A percentile compares a stretch with the other conserved stretches of the same genome.
phyloP scores from a whole-genome alignment of 148 eudicot species.

The Mesembryanthemum crystallinum region DNA sequence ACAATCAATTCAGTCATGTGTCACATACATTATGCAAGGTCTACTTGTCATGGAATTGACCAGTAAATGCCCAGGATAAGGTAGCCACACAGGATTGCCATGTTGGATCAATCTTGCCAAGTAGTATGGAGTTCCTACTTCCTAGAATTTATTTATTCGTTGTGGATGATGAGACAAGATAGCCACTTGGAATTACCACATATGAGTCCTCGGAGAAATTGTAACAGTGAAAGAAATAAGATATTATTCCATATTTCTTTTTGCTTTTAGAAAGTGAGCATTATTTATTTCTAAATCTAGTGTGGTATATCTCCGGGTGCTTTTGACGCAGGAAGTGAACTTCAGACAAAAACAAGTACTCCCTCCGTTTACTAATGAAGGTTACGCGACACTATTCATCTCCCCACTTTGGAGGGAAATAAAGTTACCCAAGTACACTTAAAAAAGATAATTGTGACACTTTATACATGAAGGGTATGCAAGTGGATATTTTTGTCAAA shows the following conservation, averaged over 20 bases:
- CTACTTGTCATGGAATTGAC: neutral
- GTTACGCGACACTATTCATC: no score
- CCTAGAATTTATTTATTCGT: neutral
- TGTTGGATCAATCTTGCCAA: neutral
- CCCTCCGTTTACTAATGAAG: no score
- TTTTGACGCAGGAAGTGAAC: slow-evolving; percentile 3
- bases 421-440: no score
- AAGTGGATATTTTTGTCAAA: no score
- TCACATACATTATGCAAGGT: neutral
- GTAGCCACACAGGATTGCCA: neutral
- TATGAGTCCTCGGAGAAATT: neutral
- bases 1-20: neutral
- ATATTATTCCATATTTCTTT: neutral
- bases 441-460: no score
- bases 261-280: neutral
- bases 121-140: neutral
- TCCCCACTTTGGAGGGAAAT: no score
- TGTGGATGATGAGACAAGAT: neutral
- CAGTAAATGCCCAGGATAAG: neutral
- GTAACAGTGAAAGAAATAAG: neutral
- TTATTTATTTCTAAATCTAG: neutral
- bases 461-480: no score
- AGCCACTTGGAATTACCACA: neutral
- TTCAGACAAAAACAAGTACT: slow-evolving; percentile 8
- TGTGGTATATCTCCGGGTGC: neutral